Base-by-base conservation (phyloP, 495 filamentous ascomycete species). In the Neurospora discreta region DNA sequence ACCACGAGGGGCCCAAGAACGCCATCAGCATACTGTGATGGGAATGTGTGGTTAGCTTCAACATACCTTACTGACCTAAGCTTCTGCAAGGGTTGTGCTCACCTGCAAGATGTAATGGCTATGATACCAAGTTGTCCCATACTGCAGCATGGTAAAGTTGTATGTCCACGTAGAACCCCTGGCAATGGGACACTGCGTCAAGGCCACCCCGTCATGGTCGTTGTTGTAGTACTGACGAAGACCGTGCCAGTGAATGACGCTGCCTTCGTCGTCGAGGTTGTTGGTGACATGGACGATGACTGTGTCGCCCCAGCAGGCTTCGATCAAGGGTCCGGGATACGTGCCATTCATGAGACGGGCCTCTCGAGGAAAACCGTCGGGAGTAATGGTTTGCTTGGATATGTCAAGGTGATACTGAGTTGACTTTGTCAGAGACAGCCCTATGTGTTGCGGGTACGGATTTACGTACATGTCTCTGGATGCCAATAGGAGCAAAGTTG, bases 251-350 rank as follows among this genome's bases (percentile, higher is more conserved):
- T 89, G 87, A 38, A 89, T 74, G 2, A 85, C 75, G 0, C 78
- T 75, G 1, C 73, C 74, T 30, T 68, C 71, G 67, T 72, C 44
- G 33, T 69, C 72, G 20, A 87, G 73, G 26, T 77, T 77, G 73
- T 90, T 90, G 4, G 75, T 80, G 7, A 90, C 84, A 52, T 77
- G 82, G 46, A 89, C 79, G 36, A 84, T 70, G 43, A 90, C 78
- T 44, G 77, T 85, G 71, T 89, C 87, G 15, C 87, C 87, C 84
- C 86, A 87, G 65, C 89, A 81, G 3, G 86, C 88, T 72, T 84
- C 82, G 71, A 91, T 80, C 1, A 81, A 83, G n/a, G 89, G 89
- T 0, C 87, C 84, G n/a, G 69, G 70, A 7, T 68, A 72, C 38
- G 77, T 75, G 13, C 80, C 78, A 52, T 86, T 84, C 52, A 85